phyloP scores from a whole-genome alignment of 345 rosid genomes.

The Iberis pinnata region DNA sequence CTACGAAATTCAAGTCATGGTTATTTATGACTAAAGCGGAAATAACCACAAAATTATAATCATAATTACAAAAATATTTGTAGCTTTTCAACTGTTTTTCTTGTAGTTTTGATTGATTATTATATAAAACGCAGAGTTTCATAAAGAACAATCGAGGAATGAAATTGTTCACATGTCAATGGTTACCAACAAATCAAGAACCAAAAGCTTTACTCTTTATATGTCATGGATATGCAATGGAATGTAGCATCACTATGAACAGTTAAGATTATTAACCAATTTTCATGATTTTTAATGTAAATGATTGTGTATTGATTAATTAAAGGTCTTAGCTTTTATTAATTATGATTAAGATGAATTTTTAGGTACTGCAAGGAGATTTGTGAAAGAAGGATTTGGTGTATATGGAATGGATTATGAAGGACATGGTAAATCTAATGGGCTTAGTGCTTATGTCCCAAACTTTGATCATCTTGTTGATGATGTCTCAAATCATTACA shows the following conservation, averaged over 20 bases:
- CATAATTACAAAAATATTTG: too few relatives aligned
- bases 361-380: constrained; percentile 60
- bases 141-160: constrained; percentile 48
- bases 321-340: too few relatives aligned
- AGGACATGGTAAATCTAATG: constrained; percentile 86
- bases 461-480: constrained; percentile 51
- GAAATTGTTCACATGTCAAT: constrained; percentile 71
- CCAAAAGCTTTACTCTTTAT: constrained; percentile 64
- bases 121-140: constrained; percentile 57
- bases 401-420: constrained; percentile 80
- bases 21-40: too few relatives aligned
- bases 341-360: constrained; percentile 4
- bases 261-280: constrained; percentile 46
- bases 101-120: too few relatives aligned
- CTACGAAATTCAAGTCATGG: too few relatives aligned
- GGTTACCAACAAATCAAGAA: constrained; percentile 53
- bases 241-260: constrained; percentile 85
- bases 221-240: constrained; percentile 94
- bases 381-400: constrained; percentile 59
- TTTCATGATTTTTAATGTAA: background rate
- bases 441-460: constrained; percentile 41
- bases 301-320: background rate
- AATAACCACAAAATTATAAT: too few relatives aligned
- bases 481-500: constrained; percentile 51
- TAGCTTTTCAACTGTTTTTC: too few relatives aligned